phyloP scores from a whole-genome alignment of 495 filamentous ascomycete species.

The Daldinia decipiens region DNA sequence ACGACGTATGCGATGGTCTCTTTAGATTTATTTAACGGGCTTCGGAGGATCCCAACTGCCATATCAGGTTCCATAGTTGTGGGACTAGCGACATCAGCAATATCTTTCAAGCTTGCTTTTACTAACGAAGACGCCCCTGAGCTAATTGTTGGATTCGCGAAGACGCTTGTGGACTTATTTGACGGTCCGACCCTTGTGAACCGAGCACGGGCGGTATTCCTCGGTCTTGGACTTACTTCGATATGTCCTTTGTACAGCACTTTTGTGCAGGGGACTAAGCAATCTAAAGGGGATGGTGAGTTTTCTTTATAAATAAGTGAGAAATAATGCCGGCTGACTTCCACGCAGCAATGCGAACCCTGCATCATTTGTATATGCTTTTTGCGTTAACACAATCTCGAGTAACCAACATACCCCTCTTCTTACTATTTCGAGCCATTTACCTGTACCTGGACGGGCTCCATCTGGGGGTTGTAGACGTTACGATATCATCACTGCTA shows the following conservation, averaged over 20 bases:
- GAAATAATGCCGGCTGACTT: constrained; percentile 27
- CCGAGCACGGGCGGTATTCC: constrained; percentile 63
- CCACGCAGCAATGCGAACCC: constrained; percentile 48
- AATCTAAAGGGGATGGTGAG: constrained; percentile 45
- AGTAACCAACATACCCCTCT: constrained; percentile 82
- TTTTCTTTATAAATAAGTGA: not conserved
- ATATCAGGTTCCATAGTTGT: constrained; percentile 43
- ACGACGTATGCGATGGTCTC: constrained; percentile 68
- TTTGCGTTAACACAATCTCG: constrained; percentile 89
- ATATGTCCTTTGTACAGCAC: constrained; percentile 50
- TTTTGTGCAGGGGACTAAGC: constrained; percentile 32
- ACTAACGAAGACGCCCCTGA: constrained; percentile 87
- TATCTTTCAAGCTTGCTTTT: constrained; percentile 87
- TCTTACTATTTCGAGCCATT: constrained; percentile 74
- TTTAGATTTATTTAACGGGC: constrained; percentile 48
- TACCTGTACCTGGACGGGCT: constrained; percentile 61
- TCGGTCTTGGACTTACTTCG: constrained; percentile 60
- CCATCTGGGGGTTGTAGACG: constrained; percentile 61
- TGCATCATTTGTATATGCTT: constrained; percentile 77
- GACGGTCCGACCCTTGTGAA: constrained; percentile 59
- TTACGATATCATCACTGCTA: constrained; percentile 71
- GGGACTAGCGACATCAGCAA: constrained; percentile 64
- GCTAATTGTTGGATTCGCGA: constrained; percentile 67
- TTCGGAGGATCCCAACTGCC: constrained; percentile 49
- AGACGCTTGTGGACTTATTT: constrained; percentile 55